Evolutionary conservation across 306 rosid genomes (phyloP).

Genomic region (Canavalia ensiformis): DNA sequence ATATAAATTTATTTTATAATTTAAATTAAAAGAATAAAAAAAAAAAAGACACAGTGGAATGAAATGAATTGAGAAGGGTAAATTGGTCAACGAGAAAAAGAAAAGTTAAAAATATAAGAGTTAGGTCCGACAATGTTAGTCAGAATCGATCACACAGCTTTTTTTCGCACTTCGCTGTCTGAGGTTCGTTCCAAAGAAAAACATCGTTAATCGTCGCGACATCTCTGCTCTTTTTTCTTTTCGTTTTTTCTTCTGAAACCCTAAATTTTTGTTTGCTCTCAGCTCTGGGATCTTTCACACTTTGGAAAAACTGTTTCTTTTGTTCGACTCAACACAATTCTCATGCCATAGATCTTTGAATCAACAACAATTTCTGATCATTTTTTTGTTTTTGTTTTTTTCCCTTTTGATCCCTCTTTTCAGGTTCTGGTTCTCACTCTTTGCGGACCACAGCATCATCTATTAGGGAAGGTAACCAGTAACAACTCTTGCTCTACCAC

Average conservation of each 20-base stretch:
- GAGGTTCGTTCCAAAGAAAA: slow-evolving; percentile 49
- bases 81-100: not conserved
- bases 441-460: slow-evolving; percentile 42
- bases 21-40: too few species aligned
- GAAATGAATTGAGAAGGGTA: not conserved
- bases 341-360: slow-evolving; percentile 51
- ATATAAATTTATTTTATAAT: not conserved
- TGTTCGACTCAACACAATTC: slow-evolving; percentile 34
- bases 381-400: slow-evolving; percentile 1
- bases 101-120: slow-evolving; percentile 30
- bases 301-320: slow-evolving; percentile 3
- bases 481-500: slow-evolving; percentile 30
- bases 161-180: slow-evolving; percentile 48
- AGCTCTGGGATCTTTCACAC: slow-evolving; percentile 42
- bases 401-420: slow-evolving; percentile 32
- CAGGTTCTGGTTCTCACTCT: slow-evolving; percentile 52
- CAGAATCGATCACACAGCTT: slow-evolving; percentile 55
- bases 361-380: slow-evolving; percentile 29
- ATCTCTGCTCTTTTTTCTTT: slow-evolving; percentile 27
- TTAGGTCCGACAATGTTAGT: slow-evolving; percentile 50
- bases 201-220: slow-evolving; percentile 44
- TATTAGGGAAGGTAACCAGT: slow-evolving; percentile 48
- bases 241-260: slow-evolving; percentile 46
- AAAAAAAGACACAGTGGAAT: too few species aligned
- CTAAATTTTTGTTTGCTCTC: slow-evolving; percentile 47